These are phyloP conservation scores for Ophiosphaerella narmari DNA, from an alignment of 2,329 filamentous ascomycete species.

Conservation along the genomic window DNA sequence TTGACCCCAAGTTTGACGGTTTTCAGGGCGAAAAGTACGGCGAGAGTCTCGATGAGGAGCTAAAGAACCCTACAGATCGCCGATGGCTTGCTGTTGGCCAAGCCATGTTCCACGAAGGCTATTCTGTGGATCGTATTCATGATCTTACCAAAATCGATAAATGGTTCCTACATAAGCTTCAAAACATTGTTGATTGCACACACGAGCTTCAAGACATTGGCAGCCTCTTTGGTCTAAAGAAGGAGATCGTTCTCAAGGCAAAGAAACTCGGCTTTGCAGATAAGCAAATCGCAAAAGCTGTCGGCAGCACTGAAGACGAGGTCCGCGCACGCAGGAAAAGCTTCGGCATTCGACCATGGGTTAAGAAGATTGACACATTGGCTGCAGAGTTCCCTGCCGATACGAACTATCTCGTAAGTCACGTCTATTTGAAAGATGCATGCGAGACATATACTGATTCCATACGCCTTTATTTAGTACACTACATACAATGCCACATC, in stretches of 20 bases:
- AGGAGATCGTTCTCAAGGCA: conserved; percentile 84
- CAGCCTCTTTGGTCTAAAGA: conserved; percentile 80
- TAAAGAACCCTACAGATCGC: conserved; percentile 92
- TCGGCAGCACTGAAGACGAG: conserved; percentile 84
- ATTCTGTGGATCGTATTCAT: conserved; percentile 88
- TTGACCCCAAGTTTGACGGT: conserved; percentile 88
- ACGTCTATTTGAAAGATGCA: too few relatives aligned
- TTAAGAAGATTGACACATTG: conserved; percentile 98
- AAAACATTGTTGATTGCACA: conserved; percentile 93
- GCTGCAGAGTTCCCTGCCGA: conserved; percentile 73
- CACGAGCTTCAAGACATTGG: conserved; percentile 83
- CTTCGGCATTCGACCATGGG: conserved; percentile 91
- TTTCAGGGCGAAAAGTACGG: conserved; percentile 92
- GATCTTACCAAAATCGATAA: conserved; percentile 98
- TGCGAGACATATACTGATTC: too few relatives aligned
- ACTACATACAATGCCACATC: conserved; percentile 96
- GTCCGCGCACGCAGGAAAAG: conserved; percentile 82
- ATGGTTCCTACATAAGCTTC: conserved; percentile 98
- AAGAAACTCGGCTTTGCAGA: conserved; percentile 99
- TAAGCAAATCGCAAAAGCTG: conserved; percentile 86
- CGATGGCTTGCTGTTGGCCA: conserved; percentile 97
- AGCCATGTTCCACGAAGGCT: conserved; percentile 96
- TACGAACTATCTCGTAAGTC: conserved; percentile 71
- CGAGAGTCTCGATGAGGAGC: conserved; percentile 85
- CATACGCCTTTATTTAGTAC: conserved; percentile 50